Evolutionary conservation across 768 basidiomycete genomes (phyloP).

Genomic region (Boletus pseudo-olivaceus): DNA sequence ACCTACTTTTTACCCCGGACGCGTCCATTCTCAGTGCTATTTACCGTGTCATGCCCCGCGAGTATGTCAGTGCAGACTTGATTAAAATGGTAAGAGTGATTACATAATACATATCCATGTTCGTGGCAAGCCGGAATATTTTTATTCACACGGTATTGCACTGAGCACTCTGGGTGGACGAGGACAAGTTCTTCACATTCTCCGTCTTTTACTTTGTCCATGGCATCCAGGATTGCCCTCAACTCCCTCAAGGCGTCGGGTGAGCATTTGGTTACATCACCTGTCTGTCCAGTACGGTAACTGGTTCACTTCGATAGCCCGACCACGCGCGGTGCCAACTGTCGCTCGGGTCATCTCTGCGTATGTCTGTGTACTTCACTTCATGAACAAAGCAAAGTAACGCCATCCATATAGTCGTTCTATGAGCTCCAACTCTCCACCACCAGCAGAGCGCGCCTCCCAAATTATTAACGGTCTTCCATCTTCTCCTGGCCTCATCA

Average conservation of each 20-base stretch:
- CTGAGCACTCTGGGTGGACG: not conserved
- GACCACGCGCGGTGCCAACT: conserved; percentile 51
- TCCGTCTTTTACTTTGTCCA: conserved; percentile 24
- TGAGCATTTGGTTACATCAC: conserved; percentile 23
- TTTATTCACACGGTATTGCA: conserved; percentile 28
- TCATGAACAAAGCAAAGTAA: conserved; percentile 7
- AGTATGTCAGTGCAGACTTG: too few relatives aligned
- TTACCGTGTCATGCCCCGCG: too few relatives aligned
- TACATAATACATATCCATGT: conserved; percentile 13
- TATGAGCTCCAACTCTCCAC: conserved; percentile 62
- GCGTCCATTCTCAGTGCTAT: too few relatives aligned
- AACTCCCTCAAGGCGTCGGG: conserved; percentile 61
- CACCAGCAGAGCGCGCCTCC: conserved; percentile 83
- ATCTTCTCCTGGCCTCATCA: conserved; percentile 81
- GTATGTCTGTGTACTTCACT: conserved; percentile 35
- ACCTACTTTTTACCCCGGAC: too few relatives aligned
- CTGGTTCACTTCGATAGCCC: conserved; percentile 36
- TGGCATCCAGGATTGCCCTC: conserved; percentile 73
- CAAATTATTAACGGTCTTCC: conserved; percentile 87
- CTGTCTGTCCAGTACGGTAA: not conserved
- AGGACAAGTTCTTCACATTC: conserved; percentile 5
- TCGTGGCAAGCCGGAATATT: conserved; percentile 32
- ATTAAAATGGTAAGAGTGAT: not conserved
- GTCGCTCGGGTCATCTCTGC: conserved; percentile 44
- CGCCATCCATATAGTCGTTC: conserved; percentile 47